Evolutionary conservation across 805 yeast genomes (phyloP).

Genomic region (Yarrowia sp.): DNA sequence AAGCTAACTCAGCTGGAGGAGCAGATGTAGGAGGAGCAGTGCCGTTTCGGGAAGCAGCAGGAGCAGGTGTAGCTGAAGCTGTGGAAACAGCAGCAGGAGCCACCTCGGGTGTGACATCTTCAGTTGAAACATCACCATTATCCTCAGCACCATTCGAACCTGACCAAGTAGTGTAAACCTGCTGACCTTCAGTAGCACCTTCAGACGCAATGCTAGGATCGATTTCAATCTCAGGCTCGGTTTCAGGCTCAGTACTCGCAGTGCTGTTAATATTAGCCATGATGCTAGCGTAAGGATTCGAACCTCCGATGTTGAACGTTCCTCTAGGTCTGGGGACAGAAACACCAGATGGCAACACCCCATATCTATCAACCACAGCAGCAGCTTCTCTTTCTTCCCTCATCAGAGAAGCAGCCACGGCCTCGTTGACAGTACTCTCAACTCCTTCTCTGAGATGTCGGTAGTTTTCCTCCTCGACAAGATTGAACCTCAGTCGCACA

Average conservation of each 20-base stretch:
- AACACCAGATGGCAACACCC: neutral
- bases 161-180: neutral
- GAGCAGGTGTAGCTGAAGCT: too few relatives aligned
- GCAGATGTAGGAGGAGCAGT: neutral
- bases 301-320: conserved; percentile 14
- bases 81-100: too few relatives aligned
- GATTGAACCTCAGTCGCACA: conserved; percentile 75
- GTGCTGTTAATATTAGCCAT: conserved; percentile 48
- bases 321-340: conserved; percentile 1
- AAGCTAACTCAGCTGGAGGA: neutral
- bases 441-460: conserved; percentile 47
- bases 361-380: conserved; percentile 7
- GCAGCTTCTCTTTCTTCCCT: conserved; percentile 1
- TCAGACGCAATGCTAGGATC: conserved; percentile 52
- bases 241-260: neutral
- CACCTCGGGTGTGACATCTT: too few relatives aligned
- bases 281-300: conserved; percentile 64
- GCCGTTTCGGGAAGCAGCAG: neutral
- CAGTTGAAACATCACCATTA: neutral
- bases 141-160: neutral
- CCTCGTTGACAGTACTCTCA: conserved; percentile 11
- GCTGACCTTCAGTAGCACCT: neutral
- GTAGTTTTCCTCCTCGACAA: conserved; percentile 86
- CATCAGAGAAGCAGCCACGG: neutral
- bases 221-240: conserved; percentile 43